These are phyloP conservation scores for Cucumis cinereus DNA, from an alignment of 306 rosid species.

Conservation along the genomic window DNA sequence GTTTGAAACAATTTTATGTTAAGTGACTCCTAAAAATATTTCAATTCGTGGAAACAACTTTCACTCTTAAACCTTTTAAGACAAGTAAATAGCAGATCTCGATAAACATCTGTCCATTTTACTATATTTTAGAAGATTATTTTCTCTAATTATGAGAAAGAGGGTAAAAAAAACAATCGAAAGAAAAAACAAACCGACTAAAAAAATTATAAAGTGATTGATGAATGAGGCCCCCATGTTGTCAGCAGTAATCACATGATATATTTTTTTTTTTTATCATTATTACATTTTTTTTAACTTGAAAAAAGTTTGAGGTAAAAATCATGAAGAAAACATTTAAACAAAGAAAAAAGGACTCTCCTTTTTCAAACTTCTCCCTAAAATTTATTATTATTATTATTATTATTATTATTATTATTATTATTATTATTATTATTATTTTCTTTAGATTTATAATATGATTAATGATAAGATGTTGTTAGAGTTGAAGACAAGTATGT, in stretches of 20 bases:
- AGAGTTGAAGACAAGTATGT: neutral
- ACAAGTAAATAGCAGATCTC: too few relatives aligned
- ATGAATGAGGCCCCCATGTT: constrained; percentile 4
- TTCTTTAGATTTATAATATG: too few relatives aligned
- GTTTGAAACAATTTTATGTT: too few relatives aligned
- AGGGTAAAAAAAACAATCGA: neutral
- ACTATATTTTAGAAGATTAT: too few relatives aligned
- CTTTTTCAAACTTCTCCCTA: neutral
- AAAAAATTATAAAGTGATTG: neutral
- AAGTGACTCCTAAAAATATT: too few relatives aligned
- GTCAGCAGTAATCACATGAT: constrained; percentile 10
- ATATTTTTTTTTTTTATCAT: neutral
- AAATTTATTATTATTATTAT: too few relatives aligned
- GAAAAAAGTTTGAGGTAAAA: neutral
- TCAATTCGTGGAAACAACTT: too few relatives aligned
- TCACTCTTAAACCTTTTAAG: too few relatives aligned
- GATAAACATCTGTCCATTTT: too few relatives aligned
- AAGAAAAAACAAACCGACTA: neutral
- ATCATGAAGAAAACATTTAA: neutral
- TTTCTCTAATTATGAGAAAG: neutral
- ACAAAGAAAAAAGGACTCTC: neutral
- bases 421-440: too few relatives aligned
- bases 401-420: too few relatives aligned
- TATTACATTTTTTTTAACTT: neutral
- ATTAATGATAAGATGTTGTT: neutral